Base-by-base conservation (phyloP, 768 basidiomycete species). In the Trametes elegans region DNA sequence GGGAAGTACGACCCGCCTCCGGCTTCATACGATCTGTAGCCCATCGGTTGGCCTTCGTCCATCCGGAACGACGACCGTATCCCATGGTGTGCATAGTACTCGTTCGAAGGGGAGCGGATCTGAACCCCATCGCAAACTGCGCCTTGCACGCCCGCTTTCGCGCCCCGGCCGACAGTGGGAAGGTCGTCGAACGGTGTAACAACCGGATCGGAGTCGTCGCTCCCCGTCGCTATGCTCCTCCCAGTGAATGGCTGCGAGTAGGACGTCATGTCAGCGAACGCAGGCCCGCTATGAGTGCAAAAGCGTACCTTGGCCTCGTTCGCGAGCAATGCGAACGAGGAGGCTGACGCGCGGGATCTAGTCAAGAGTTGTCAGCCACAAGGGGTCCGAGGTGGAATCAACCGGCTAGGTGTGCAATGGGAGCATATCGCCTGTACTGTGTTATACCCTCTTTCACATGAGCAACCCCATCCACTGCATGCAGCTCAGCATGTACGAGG, bases 161-260 rank as follows among this genome's bases (percentile, higher is more conserved):
- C 10, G 5, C 9, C 9, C 13, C 11, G 7, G 19, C 14, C 4
- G 31, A 57, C 14, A n/a, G n/a, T n/a, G 23, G 36, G 36, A 7
- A 39, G 21, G 28, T 50, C 41, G 24, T 57, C 55, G 36, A 29
- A 39, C n/a, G 55, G 55, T 36, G 55, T 57, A 36, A 26, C 42
- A 29, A 57, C 5, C 2, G 55, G 49, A 23, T 42, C 21, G 5
- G 42, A 57, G 28, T 45, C 49, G 27, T 50, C 40, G 49, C 49
- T 51, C 19, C 49, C 51, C 11, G 55, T 45, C 23, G 43, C 48
- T 23, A 49, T 57, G 49, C 55, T 57, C 19, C 48, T 34, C 11
- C 55, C 19, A 5, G 55, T 57, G 11, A 57, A 35, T 0, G 49
- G 29, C 35, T 27, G 55, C 5, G 36, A 21, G n/a, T n/a, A 48